phyloP scores from a whole-genome alignment of 129 eudicot species.

The Artemisia tridentata region DNA sequence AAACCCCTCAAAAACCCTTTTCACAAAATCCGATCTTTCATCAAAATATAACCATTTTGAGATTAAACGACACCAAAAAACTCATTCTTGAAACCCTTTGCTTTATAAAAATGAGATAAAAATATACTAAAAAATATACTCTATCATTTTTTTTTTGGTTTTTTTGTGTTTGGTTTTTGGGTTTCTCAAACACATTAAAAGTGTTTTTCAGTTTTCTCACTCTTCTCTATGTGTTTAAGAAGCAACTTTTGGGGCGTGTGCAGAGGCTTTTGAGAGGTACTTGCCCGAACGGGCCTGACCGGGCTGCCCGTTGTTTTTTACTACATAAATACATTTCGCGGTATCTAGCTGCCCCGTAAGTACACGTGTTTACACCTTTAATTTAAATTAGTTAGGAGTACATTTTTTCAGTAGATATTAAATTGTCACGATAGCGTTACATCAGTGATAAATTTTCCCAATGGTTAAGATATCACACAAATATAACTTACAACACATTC shows the following conservation, averaged over 20 bases:
- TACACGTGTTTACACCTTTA: not conserved
- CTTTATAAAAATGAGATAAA: slow-evolving; percentile 9
- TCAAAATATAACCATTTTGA: slow-evolving; percentile 32
- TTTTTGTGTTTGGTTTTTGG: slow-evolving; percentile 21
- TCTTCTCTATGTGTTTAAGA: slow-evolving; percentile 23
- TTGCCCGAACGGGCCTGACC: slow-evolving; percentile 33
- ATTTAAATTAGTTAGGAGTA: not conserved
- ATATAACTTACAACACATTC: too few relatives aligned
- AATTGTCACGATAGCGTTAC: not conserved
- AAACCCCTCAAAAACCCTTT: slow-evolving; percentile 26
- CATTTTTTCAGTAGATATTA: not conserved
- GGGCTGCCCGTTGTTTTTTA: slow-evolving; percentile 36
- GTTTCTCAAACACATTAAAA: not conserved
- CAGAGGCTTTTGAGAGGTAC: slow-evolving; percentile 36
- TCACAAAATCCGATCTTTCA: slow-evolving; percentile 23
- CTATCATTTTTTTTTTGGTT: slow-evolving; percentile 12
- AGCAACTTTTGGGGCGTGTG: slow-evolving; percentile 59
- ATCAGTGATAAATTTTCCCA: too few relatives aligned
- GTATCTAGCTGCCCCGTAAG: slow-evolving; percentile 27
- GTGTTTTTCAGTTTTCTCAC: slow-evolving; percentile 16
- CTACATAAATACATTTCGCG: slow-evolving; percentile 45
- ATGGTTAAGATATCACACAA: too few relatives aligned
- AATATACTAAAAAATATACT: not conserved
- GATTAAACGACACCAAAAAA: slow-evolving; percentile 2
- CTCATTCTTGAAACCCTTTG: slow-evolving; percentile 19